Base-by-base conservation (phyloP, 1,284 basidiomycete genomes). In the Pyrrhoderma noxium region DNA sequence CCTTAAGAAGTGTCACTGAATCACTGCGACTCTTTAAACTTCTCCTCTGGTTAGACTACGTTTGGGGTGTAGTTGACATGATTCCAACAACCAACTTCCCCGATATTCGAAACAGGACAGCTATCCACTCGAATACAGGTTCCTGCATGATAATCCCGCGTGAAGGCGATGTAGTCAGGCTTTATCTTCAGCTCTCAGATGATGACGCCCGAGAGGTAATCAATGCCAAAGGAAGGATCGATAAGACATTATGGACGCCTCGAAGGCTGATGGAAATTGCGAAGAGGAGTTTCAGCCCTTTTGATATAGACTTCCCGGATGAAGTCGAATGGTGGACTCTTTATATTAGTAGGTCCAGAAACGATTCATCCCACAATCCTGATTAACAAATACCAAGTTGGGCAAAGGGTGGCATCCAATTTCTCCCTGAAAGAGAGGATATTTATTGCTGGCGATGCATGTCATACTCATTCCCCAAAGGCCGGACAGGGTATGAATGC, bases 401-500 rank as follows among this genome's bases (percentile, higher is more conserved):
- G 87, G 1, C 89, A 91, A 62, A 77, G 88, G 8, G 83, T 91
- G 2, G 85, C 86, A 2, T 77, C 82, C 3, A 68, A 69, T 11
- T 91, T 79, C 64, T 81, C 82, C 3, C 68, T 77, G 2, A 65
- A 79, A 21, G 79, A 89, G 14, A 77, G 89, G 0, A 74, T 89
- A 2, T 91, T 91, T 64, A 90, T 91, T 56, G 85, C 82, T 1
- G 87, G 88, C 1, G 85, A 89, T 65, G 84, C 83, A 1, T 89
- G 82, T 59, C 89, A 92, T 61, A 92, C 89, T 0, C 89, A 92
- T 65, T 89, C 86, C 0, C 89, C 89, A 0, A 92, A 82, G 70
- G 67, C 79, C 70, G 78, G 85, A 73, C 74, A 83, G 61, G 83
- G 83, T 3, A 86, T 86, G 85, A 87, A 87, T 56, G 82, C 82